Percentiles rank a stretch among this genome's conserved stretches.
Conservation (phyloP, 73 alveolate species). For the Stentor coeruleus region DNA sequence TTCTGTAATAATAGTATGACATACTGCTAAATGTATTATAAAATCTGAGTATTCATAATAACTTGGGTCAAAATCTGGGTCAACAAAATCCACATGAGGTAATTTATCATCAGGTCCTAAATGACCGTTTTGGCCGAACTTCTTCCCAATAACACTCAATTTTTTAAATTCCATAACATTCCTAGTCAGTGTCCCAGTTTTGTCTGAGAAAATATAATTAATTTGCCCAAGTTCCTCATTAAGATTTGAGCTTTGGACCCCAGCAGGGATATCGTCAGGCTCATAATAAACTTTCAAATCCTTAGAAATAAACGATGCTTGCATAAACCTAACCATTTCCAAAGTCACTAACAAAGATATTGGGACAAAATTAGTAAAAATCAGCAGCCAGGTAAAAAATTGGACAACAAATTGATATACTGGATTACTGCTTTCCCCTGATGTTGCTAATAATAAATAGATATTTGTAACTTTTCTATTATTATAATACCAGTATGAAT, state of each 20-base stretch:
- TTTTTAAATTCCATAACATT: conserved; percentile 39
- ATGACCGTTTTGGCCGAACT: neutral
- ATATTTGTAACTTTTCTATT: conserved; percentile 27
- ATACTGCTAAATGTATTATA: conserved; percentile 46
- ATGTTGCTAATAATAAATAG: conserved; percentile 36
- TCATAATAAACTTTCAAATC: conserved; percentile 53
- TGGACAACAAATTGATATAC: conserved; percentile 35
- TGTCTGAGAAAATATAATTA: conserved; percentile 84
- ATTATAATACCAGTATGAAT: conserved; percentile 23
- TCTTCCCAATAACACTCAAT: conserved; percentile 11
- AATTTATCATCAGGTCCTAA: neutral
- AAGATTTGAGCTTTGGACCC: conserved; percentile 78
- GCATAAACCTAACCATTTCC: conserved; percentile 66
- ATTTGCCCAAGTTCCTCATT: conserved; percentile 94
- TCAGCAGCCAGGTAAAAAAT: conserved; percentile 61
- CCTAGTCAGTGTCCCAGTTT: conserved; percentile 94
- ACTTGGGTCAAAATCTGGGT: neutral
- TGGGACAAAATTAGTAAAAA: conserved; percentile 76
- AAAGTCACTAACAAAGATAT: conserved; percentile 75
- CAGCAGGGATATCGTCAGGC: conserved; percentile 66
- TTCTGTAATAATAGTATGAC: conserved; percentile 69
- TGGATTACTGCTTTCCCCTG: too few species aligned
- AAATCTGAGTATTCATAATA: conserved; percentile 23
- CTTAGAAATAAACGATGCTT: conserved; percentile 55
- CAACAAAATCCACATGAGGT: neutral